Evolutionary conservation across 306 rosid species (phyloP).

Genomic region (Canavalia gladiata): DNA sequence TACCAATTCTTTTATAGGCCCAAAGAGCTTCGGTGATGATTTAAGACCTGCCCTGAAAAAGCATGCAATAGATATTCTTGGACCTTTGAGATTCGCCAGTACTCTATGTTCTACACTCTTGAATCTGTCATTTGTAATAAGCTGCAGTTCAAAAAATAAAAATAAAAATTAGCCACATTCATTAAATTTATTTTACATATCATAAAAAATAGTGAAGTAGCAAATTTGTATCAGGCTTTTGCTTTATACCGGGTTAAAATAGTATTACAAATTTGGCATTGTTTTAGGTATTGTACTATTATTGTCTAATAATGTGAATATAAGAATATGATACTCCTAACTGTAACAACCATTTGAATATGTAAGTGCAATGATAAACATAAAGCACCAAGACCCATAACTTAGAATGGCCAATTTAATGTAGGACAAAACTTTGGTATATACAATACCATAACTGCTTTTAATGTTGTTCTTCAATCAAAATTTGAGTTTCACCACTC

Average conservation of each 20-base stretch:
- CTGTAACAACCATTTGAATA: neutral
- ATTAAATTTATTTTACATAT: conserved; percentile 1
- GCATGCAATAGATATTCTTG: conserved; percentile 47
- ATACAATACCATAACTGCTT: too few relatives aligned
- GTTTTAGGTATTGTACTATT: neutral
- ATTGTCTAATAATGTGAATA: neutral
- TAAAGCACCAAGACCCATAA: neutral
- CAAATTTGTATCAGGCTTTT: neutral
- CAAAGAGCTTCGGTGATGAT: conserved; percentile 23
- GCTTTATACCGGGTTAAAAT: neutral
- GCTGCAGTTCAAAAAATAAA: conserved; percentile 27
- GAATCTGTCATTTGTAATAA: conserved; percentile 49
- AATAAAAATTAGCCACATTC: neutral
- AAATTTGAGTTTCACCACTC: too few relatives aligned
- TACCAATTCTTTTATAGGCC: conserved; percentile 46
- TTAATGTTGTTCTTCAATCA: too few relatives aligned
- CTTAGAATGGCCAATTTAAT: neutral
- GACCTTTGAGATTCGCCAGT: conserved; percentile 37
- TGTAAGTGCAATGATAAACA: neutral
- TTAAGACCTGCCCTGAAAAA: conserved; percentile 33
- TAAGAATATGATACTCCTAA: neutral
- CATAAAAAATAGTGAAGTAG: neutral
- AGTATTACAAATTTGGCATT: neutral
- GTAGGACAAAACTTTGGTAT: too few relatives aligned
- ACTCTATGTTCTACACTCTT: conserved; percentile 50